Evolutionary conservation across 257 asterid genomes (phyloP).

Genomic region (Scutellaria baicalensis): DNA sequence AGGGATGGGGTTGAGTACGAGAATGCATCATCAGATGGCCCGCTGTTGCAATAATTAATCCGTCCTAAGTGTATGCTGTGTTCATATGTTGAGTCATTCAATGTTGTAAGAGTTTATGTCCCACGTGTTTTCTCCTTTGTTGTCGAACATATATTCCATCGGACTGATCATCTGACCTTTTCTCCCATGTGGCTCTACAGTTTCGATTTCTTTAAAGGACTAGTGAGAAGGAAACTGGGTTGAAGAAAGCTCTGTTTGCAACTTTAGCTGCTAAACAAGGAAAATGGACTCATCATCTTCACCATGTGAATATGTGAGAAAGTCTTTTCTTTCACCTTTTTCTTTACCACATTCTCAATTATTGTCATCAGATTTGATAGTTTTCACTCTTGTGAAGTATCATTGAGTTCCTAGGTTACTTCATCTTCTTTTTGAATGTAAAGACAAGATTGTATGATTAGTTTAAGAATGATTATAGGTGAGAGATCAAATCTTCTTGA

Average conservation of each 20-base stretch:
- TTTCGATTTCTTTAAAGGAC: constrained; percentile 83
- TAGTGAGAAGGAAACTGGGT: constrained; percentile 53
- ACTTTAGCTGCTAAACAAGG: constrained; percentile 3
- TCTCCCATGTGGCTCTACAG: constrained; percentile 45
- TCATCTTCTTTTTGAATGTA: neutral
- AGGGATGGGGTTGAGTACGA: neutral
- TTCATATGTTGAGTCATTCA: constrained; percentile 12
- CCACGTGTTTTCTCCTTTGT: constrained; percentile 10
- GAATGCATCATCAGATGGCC: constrained; percentile 11
- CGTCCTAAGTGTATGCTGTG: constrained; percentile 5
- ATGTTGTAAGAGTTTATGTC: neutral
- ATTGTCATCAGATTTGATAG: constrained; percentile 13
- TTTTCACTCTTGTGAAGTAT: neutral
- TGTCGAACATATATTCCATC: neutral
- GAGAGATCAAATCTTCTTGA: neutral
- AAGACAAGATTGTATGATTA: constrained; percentile 1
- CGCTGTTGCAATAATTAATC: neutral
- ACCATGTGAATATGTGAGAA: constrained; percentile 23
- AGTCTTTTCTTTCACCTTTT: neutral
- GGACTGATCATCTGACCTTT: constrained; percentile 12
- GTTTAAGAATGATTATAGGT: neutral
- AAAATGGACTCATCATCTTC: constrained; percentile 5
- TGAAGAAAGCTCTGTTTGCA: constrained; percentile 22
- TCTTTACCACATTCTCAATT: neutral
- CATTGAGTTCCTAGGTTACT: constrained; percentile 14